A percentile compares a stretch with the other conserved stretches of the same genome.
Evolutionary conservation across 2,329 filamentous ascomycete species (phyloP).

Genomic region (Alternaria brassicae): DNA sequence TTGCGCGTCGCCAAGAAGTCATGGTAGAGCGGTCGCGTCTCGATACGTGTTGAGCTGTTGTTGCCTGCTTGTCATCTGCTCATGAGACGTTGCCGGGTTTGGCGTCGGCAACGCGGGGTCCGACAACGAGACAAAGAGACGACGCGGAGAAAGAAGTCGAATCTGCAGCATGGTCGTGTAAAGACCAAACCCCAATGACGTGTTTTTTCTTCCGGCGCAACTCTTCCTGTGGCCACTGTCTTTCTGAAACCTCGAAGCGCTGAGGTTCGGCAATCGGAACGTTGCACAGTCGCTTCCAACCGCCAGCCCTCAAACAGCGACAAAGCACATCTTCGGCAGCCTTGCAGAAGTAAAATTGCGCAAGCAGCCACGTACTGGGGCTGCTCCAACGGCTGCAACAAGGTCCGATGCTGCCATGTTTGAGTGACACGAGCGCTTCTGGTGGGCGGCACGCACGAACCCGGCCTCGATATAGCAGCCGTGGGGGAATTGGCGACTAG

Average conservation of each 20-base stretch:
- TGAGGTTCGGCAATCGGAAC: conserved; percentile 18
- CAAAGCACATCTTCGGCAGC: conserved; percentile 10
- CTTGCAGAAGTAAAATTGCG: conserved; percentile 21
- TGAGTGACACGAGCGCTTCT: conserved; percentile 40
- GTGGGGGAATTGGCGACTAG: conserved; percentile 25
- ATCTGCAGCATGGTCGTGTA: not conserved
- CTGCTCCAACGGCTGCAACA: conserved; percentile 17
- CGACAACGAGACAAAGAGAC: not conserved
- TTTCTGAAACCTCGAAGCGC: conserved; percentile 31
- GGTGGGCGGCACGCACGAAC: conserved; percentile 26
- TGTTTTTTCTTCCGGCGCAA: not conserved
- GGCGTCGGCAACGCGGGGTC: not conserved
- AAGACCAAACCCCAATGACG: not conserved
- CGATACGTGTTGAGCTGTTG: conserved; percentile 3
- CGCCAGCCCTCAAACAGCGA: conserved; percentile 20
- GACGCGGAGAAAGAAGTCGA: not conserved
- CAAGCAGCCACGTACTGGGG: conserved; percentile 24
- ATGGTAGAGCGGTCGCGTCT: not conserved
- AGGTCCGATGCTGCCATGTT: conserved; percentile 25
- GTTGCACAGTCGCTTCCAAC: conserved; percentile 16
- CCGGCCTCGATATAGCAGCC: conserved; percentile 35
- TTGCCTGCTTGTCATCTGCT: not conserved
- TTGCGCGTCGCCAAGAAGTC: conserved; percentile 6
- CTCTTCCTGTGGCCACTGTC: conserved; percentile 18
- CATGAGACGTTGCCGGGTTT: not conserved